A percentile compares a stretch with the other conserved stretches of the same genome.
phyloP scores from a whole-genome alignment of 2,329 filamentous ascomycete genomes.

The Ceratocystis cacaofunesta region DNA sequence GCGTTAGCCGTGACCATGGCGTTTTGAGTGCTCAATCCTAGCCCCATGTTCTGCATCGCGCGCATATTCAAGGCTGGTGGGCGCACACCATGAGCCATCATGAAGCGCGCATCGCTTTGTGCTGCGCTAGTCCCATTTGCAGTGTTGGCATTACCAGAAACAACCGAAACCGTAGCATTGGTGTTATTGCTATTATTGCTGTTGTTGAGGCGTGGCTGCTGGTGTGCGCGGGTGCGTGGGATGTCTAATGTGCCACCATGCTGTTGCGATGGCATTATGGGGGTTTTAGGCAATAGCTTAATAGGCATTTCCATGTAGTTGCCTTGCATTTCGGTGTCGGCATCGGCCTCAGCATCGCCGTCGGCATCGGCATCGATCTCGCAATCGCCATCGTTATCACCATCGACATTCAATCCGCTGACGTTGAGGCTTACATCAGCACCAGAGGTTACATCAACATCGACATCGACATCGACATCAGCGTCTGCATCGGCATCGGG shows the following conservation, averaged over 20 bases:
- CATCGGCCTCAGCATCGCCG: constrained; percentile 25
- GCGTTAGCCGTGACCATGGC: constrained; percentile 30
- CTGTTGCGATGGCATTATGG: constrained; percentile 23
- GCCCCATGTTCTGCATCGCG: constrained; percentile 33
- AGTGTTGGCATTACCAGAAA: background rate
- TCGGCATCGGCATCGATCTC: constrained; percentile 24
- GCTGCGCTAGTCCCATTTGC: background rate
- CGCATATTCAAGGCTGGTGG: constrained; percentile 27
- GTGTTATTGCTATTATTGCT: background rate
- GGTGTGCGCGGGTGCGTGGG: constrained; percentile 26
- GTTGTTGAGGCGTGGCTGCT: constrained; percentile 8
- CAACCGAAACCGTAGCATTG: background rate
- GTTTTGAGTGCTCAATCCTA: constrained; percentile 25
- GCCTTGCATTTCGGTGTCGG: constrained; percentile 41
- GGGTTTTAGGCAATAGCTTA: constrained; percentile 21
- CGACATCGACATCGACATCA: constrained; percentile 27
- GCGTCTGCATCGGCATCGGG: constrained; percentile 25
- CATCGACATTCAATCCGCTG: constrained; percentile 6
- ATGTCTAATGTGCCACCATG: constrained; percentile 31
- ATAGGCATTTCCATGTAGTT: constrained; percentile 29
- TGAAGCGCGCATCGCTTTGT: constrained; percentile 5
- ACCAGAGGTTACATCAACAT: constrained; percentile 8
- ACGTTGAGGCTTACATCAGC: constrained; percentile 22
- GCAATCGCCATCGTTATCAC: constrained; percentile 5
- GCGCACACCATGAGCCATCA: constrained; percentile 6